These are phyloP conservation scores for Hypholoma sublateritium DNA, from an alignment of 768 basidiomycete species.

Conservation along the genomic window DNA sequence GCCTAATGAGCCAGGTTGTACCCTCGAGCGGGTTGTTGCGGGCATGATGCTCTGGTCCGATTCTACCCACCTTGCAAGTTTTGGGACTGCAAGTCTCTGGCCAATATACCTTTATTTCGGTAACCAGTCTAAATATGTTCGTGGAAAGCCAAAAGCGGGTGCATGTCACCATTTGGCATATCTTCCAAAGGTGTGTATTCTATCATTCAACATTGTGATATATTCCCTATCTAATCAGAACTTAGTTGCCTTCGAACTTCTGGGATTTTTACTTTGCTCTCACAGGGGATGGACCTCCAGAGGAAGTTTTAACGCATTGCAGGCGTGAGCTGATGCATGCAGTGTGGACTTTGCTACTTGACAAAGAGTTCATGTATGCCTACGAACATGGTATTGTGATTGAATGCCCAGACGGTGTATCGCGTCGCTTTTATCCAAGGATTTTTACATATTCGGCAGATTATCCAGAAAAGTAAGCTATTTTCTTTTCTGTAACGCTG, in stretches of 20 bases:
- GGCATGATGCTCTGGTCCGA: background rate
- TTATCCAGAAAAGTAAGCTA: slow-evolving; percentile 20
- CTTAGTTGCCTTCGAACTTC: slow-evolving; percentile 15
- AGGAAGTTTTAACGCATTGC: slow-evolving; percentile 11
- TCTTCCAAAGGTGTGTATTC: slow-evolving; percentile 28
- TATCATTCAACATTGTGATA: background rate
- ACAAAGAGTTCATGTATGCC: slow-evolving; percentile 19
- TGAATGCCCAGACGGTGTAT: slow-evolving; percentile 3
- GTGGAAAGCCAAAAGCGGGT: slow-evolving; percentile 24
- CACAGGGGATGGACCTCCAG: background rate
- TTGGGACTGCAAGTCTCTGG: slow-evolving; percentile 36
- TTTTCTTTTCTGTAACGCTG: background rate
- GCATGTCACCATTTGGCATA: slow-evolving; percentile 42
- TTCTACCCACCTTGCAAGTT: slow-evolving; percentile 18
- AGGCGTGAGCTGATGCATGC: slow-evolving; percentile 19
- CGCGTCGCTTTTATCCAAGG: slow-evolving; percentile 9
- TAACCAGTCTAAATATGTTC: slow-evolving; percentile 39
- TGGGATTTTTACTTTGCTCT: slow-evolving; percentile 6
- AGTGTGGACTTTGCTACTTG: slow-evolving; percentile 14
- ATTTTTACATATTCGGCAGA: slow-evolving; percentile 20
- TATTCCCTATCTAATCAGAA: too few relatives aligned
- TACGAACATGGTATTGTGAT: slow-evolving; percentile 6
- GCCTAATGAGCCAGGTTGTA: background rate
- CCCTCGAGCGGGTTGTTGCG: slow-evolving; percentile 10
- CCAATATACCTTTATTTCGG: slow-evolving; percentile 40